Evolutionary conservation across 441 rosid genomes (phyloP), one percentile per base, ranked within the genome.

Genomic region (Theobroma grandiflorum): DNA sequence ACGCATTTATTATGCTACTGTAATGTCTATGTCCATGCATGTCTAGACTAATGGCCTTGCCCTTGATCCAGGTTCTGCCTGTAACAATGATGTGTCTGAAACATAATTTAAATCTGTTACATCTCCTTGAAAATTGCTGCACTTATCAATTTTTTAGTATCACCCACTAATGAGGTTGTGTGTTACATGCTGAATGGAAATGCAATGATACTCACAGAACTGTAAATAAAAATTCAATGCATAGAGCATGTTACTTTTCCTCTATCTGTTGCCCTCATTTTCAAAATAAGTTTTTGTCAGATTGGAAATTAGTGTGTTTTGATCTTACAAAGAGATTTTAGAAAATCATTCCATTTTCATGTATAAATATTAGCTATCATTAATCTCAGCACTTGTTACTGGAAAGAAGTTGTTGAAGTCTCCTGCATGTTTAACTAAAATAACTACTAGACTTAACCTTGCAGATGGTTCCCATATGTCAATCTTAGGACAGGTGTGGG

Each of bases 371-470:
- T 31, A 16, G 14, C 47, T 52, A 35, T 52, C 10, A 9, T 35
- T 53, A 35, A 72, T 53, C 76, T 72, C 35, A 2, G 47, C 63
- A 72, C 42, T 72, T 72, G 63, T 52, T 72, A 16, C 1, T 18
- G 31, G 4, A 18, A 31, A 71, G 1, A 37, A 35, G 38, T 33
- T 50, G 52, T 45, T 33, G 26, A 52, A 33, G 9, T 53, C 33
- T 37, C 18, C 47, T 18, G 63, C 63, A 33, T 35, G 20, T 37
- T n/a, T 6, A 64, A 64, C n/a, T 64, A 64, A 12, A 62, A 31
- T 33, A 62, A 14, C 20, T 63, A 14, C 66, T 61, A 14, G 20
- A 20, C 42, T 35, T 33, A 63, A 63, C 35, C 45, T 62, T 37
- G 45, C 22, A 14, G 43, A 64, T 37, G 45, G 43, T 37, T 63